Evolutionary conservation across 345 rosid genomes (phyloP).

Genomic region (Pugionium dolabratum): DNA sequence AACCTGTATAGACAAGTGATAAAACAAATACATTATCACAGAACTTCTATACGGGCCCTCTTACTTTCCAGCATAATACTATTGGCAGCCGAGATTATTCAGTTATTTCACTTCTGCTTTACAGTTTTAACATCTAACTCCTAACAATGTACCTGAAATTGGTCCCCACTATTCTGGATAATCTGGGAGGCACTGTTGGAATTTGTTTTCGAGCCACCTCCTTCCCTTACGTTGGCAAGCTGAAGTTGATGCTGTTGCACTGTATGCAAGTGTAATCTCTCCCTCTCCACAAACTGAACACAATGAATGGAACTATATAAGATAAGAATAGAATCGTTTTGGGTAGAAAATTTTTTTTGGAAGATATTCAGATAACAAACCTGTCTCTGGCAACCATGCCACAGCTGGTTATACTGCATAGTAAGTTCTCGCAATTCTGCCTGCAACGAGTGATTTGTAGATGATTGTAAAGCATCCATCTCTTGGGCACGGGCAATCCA

Average conservation of each 20-base stretch:
- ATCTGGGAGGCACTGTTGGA: slow-evolving; percentile 54
- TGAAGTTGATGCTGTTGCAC: slow-evolving; percentile 88
- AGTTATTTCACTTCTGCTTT: no score
- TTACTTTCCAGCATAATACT: slow-evolving; percentile 1
- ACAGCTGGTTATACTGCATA: slow-evolving; percentile 86
- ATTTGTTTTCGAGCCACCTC: slow-evolving; percentile 58
- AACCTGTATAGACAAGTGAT: background rate
- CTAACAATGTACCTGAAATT: slow-evolving; percentile 20
- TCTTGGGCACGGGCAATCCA: slow-evolving; percentile 88
- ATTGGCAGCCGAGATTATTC: background rate
- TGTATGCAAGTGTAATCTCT: slow-evolving; percentile 77
- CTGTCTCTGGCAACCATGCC: slow-evolving; percentile 97
- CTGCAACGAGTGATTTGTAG: slow-evolving; percentile 71
- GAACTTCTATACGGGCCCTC: background rate
- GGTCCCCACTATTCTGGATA: slow-evolving; percentile 57
- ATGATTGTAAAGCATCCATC: slow-evolving; percentile 82
- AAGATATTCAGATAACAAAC: slow-evolving; percentile 45
- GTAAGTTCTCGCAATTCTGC: slow-evolving; percentile 81
- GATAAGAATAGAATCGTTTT: slow-evolving; percentile 17
- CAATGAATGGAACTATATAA: slow-evolving; percentile 33
- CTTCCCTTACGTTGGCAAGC: slow-evolving; percentile 74
- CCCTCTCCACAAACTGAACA: slow-evolving; percentile 83
- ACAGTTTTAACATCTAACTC: background rate
- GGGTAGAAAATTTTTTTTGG: background rate
- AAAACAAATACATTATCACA: background rate